Percentiles rank a stretch among this genome's conserved stretches.
These are phyloP conservation scores for Fusarium sp. DNA, from an alignment of 2,329 filamentous ascomycete genomes.

Conservation along the genomic window DNA sequence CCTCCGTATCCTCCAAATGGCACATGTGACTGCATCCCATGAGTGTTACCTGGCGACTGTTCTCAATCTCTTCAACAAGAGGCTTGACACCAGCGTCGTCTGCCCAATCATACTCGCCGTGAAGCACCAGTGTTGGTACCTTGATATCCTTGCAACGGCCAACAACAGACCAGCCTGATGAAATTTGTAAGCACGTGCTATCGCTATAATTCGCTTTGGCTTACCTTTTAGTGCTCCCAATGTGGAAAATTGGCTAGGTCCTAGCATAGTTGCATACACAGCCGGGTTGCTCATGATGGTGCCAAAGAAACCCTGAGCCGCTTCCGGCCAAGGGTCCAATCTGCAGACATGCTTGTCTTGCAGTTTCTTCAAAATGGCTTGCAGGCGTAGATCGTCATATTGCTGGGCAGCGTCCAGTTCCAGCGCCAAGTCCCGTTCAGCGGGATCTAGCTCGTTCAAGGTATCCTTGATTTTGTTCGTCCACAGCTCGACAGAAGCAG, in stretches of 20 bases:
- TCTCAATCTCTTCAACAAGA: constrained; percentile 7
- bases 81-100: constrained; percentile 6
- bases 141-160: constrained; percentile 9
- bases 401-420: neutral
- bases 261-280: constrained; percentile 8
- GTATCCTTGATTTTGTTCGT: constrained; percentile 11
- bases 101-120: constrained; percentile 13
- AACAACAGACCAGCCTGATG: constrained; percentile 6
- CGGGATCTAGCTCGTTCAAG: constrained; percentile 2
- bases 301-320: constrained; percentile 9
- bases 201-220: neutral
- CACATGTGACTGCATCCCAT: constrained; percentile 12
- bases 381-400: constrained; percentile 3
- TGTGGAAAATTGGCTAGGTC: constrained; percentile 9
- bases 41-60: constrained; percentile 6
- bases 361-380: constrained; percentile 4
- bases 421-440: constrained; percentile 1
- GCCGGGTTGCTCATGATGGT: neutral
- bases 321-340: constrained; percentile 1
- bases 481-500: constrained; percentile 4
- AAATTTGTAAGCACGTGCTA: neutral
- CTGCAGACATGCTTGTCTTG: constrained; percentile 10
- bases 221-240: constrained; percentile 6
- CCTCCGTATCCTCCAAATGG: constrained; percentile 5
- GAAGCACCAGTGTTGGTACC: constrained; percentile 1